A percentile compares a stretch with the other conserved stretches of the same genome.
Evolutionary conservation across 768 basidiomycete genomes (phyloP).

Genomic region (Russula sp.): DNA sequence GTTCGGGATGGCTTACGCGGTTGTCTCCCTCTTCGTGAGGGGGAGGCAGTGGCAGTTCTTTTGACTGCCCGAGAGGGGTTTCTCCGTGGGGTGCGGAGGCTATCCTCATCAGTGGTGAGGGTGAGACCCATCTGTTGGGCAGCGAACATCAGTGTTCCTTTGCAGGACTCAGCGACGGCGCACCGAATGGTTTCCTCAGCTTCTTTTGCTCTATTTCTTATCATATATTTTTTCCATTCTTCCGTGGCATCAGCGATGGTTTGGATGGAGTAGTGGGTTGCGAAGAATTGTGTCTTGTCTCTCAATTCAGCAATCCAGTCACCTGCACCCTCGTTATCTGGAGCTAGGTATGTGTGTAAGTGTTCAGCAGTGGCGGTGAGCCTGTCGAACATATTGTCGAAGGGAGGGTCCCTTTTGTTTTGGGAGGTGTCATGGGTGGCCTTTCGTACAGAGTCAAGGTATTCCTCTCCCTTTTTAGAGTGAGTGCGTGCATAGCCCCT

Average conservation of each 20-base stretch:
- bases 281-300: not conserved
- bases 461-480: not conserved
- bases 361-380: not conserved
- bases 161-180: not conserved
- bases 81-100: not conserved
- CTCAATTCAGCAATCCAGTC: not conserved
- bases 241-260: not conserved
- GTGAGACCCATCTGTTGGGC: not conserved
- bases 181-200: not conserved
- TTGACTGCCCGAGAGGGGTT: not conserved
- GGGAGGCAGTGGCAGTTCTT: not conserved
- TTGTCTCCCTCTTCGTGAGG: not conserved
- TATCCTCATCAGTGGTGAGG: too few species aligned
- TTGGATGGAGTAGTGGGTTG: not conserved
- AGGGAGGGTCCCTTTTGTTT: not conserved
- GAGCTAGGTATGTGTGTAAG: not conserved
- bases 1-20: not conserved
- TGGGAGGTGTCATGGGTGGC: not conserved
- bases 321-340: not conserved
- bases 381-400: not conserved
- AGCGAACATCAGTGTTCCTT: not conserved
- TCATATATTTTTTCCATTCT: not conserved
- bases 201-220: not conserved
- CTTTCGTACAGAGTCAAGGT: not conserved
- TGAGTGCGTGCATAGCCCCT: not conserved